Conservation (phyloP, 1,284 basidiomycete species). For the Sutorius eximius region DNA sequence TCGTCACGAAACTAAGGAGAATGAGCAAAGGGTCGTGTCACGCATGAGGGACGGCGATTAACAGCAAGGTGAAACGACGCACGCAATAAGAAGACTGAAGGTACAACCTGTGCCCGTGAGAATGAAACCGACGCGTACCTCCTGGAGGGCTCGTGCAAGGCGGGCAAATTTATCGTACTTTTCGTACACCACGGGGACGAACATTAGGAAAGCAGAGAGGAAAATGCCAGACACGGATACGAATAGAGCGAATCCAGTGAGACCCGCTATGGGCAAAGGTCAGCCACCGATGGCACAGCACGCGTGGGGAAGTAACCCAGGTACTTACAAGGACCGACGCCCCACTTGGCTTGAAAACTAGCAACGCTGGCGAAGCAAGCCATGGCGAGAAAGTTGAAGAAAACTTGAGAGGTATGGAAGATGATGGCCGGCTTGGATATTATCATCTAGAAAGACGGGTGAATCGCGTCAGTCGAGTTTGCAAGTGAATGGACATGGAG, state of each 20-base stretch:
- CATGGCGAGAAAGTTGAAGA: slow-evolving; percentile 89
- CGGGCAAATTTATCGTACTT: slow-evolving; percentile 79
- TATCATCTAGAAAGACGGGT: slow-evolving; percentile 62
- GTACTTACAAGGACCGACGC: slow-evolving; percentile 78
- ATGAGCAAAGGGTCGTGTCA: background rate
- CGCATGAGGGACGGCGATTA: slow-evolving; percentile 12
- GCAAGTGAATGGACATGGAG: slow-evolving; percentile 3
- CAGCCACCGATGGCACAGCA: slow-evolving; percentile 1
- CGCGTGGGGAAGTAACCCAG: background rate
- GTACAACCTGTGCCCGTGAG: slow-evolving; percentile 66
- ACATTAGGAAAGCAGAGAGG: slow-evolving; percentile 68
- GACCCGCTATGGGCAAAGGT: slow-evolving; percentile 58
- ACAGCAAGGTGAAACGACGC: slow-evolving; percentile 33
- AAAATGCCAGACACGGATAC: slow-evolving; percentile 69
- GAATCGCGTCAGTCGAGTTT: slow-evolving; percentile 17
- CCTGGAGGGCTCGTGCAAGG: slow-evolving; percentile 75
- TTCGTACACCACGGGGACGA: slow-evolving; percentile 81
- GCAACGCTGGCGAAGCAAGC: slow-evolving; percentile 86
- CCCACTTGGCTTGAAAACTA: slow-evolving; percentile 80
- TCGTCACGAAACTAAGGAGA: slow-evolving; percentile 60
- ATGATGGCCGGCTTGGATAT: slow-evolving; percentile 78
- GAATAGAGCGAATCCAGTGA: slow-evolving; percentile 84
- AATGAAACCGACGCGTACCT: slow-evolving; percentile 80
- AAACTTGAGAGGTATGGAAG: slow-evolving; percentile 70
- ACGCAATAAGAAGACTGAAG: slow-evolving; percentile 74